Base-by-base conservation (phyloP, 768 basidiomycete species). In the Tricholoma furcatifolium region DNA sequence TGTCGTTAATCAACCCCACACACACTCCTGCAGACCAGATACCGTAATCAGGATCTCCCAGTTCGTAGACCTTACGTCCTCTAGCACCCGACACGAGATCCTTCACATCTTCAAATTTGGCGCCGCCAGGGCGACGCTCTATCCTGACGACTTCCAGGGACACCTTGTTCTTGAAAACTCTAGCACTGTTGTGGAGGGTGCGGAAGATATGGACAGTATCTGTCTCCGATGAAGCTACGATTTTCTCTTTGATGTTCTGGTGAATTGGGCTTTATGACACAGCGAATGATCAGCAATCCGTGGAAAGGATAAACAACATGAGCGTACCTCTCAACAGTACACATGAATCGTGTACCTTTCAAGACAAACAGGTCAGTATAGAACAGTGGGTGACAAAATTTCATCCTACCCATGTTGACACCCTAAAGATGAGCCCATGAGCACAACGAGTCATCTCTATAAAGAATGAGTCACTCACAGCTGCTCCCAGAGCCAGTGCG, bases 121-220 rank as follows among this genome's bases (percentile, higher is more conserved):
- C 90, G 11, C 93, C 92, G 36, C 88, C 90, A 1, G 90, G 85
- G 30, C 85, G 78, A 14, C 76, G 76, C 71, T 97, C 94, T 35
- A 94, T 78, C 12, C 78, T 71, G n/a, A 96, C 88, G 15, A 98
- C 95, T 66, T 96, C 86, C 64, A 80, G 65, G 12, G 94, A 76
- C 20, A 96, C 83, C 50, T 81, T 81, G 73, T 95, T 95, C 76
- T 87, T 93, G 76, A 78, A 91, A 10, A 92, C 89, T n/a, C 91
- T 81, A 11, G 89, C 82, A 2, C 91, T 91, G 64, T 93, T 92
- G 63, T 79, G 77, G 42, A 96, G 69, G 0, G 90, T 93, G 46
- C 94, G 82, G 77, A 97, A 93, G 60, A 97, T 94, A 68, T 95
- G 93, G 2, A 88, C 66, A 0, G 93, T 93, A 66, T 93, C 91